A percentile compares a stretch with the other conserved stretches of the same genome.
Conservation (phyloP, 805 yeast species). For the Metschnikowia borealis region DNA sequence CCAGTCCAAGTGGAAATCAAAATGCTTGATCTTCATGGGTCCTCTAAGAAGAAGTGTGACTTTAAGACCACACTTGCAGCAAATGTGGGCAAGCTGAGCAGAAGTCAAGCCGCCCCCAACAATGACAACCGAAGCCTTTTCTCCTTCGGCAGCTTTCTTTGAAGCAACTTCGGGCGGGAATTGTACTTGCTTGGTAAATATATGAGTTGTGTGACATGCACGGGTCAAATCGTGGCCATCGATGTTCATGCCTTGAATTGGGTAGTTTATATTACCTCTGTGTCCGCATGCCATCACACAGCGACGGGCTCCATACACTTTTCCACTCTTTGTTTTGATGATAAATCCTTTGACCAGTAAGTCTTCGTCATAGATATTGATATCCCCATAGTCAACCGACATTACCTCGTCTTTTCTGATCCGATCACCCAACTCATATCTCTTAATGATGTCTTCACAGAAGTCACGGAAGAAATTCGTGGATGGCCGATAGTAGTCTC, state of each 20-base stretch:
- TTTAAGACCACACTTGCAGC: slow-evolving; percentile 28
- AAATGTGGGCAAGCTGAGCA: slow-evolving; percentile 42
- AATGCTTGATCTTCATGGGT: slow-evolving; percentile 40
- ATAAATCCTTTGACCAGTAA: slow-evolving; percentile 30
- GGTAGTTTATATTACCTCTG: slow-evolving; percentile 32
- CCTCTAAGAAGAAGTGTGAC: slow-evolving; percentile 36
- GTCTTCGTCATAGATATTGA: slow-evolving; percentile 21
- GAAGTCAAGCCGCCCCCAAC: slow-evolving; percentile 48
- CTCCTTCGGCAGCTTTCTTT: slow-evolving; percentile 9
- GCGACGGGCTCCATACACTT: slow-evolving; percentile 28
- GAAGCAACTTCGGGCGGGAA: slow-evolving; percentile 21
- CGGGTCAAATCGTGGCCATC: slow-evolving; percentile 16
- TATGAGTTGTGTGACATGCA: slow-evolving; percentile 37
- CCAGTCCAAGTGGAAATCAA: slow-evolving; percentile 48
- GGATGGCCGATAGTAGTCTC: slow-evolving; percentile 43
- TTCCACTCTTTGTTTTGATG: slow-evolving; percentile 28
- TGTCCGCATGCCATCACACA: slow-evolving; percentile 37
- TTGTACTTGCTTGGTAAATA: slow-evolving; percentile 23
- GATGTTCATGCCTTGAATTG: slow-evolving; percentile 20
- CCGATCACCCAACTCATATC: slow-evolving; percentile 28
- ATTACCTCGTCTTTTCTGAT: slow-evolving; percentile 33
- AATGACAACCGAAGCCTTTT: slow-evolving; percentile 22
- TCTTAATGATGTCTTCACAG: slow-evolving; percentile 30
- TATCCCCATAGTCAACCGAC: slow-evolving; percentile 26
- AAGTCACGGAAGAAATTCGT: slow-evolving; percentile 37